Evolutionary conservation across 1,139 yeast genomes (phyloP), one percentile per base, ranked within the genome.

Genomic region (Lodderomyces orthopsilosis): DNA sequence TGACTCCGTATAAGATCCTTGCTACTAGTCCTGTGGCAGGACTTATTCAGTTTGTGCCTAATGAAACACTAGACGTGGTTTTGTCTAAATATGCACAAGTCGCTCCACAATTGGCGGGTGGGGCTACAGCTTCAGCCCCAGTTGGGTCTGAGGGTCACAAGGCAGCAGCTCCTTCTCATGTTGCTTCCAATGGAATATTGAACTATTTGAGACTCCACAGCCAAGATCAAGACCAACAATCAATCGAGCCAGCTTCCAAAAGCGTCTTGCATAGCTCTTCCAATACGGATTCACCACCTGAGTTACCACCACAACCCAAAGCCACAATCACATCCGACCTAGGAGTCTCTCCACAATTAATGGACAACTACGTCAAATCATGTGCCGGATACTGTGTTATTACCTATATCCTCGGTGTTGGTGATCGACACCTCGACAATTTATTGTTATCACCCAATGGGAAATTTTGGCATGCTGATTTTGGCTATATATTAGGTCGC

Each of bases 311-410:
- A 13, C 55, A 51, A 35, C 66, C 59, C 26, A 60, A 57, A 42
- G 66, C 61, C 37, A 57, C 74, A 1, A 71, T 64, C 6, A 54
- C 61, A 2, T 78, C 83, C 0, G 86, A 85, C 33, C 68, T 85
- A 34, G 95, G 95, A 0, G 95, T 93, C 1, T 75, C 81, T 14
- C 73, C 83, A 0, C 77, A 77, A 49, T 85, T 83, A 1, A 89
- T 93, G 96, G 98, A 93, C 53, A 93, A 87, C 51, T 94, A 88
- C 64, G 94, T 94, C 12, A 80, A 91, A 50, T 89, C 97, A 2
- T 90, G 98, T 63, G 98, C 98, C 23, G 98, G 98, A 0, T 93
- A 94, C 60, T 93, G 98, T 71, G 98, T 94, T 2, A 88, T 94
- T 30, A 94, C 98, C 0, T 94, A 94, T 56, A 68, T 94, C 5